Evolutionary conservation across 768 basidiomycete species (phyloP), one percentile per base, ranked within the genome.

Genomic region (Collybia sordida): DNA sequence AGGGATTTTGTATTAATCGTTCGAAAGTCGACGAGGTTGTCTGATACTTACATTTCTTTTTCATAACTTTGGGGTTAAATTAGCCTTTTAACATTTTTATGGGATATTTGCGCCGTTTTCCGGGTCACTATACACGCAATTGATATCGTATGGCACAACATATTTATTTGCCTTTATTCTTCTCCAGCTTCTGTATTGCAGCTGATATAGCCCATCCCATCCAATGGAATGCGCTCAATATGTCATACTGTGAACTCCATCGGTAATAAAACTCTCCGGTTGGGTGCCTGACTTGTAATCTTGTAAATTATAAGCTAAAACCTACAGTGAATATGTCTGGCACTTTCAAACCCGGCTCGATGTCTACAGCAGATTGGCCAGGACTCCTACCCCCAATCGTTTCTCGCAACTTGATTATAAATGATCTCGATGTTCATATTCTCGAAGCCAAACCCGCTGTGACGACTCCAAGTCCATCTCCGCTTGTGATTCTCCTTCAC

Each of bases 1-100:
- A 82, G 81, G 83, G 81, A 3, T 85, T 86, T 60, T 86, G 84
- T 57, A 82, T 86, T 51, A 80, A 75, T 57, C 72, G 82, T n/a
- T 81, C 81, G 39, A 86, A 85, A 62, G 84, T 86, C 0, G 84
- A 86, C 54, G 83, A 86, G 55, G 68, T 86, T 18, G 71, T 75
- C 37, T 61, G 48, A 54, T 54, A 51, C 43, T 22, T 11, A 18
- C n/a, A 17, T 22, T 40, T 3, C 19, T 36, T 17, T 45, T 24
- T 51, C 37, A 40, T 49, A 11, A 21, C 5, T 27, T 35, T 37
- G 7, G 7, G 15, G 17, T n/a, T 3, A 37, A 22, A 36, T 31
- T 34, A 18, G 19, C 7, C 15, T 36, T 14, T 7, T 27, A 21
- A 6, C 15, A 21, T 18, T 11, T 40, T 11, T 6, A 35, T 18